phyloP scores from a whole-genome alignment of 306 rosid species.

The Phaseolus lunatus region DNA sequence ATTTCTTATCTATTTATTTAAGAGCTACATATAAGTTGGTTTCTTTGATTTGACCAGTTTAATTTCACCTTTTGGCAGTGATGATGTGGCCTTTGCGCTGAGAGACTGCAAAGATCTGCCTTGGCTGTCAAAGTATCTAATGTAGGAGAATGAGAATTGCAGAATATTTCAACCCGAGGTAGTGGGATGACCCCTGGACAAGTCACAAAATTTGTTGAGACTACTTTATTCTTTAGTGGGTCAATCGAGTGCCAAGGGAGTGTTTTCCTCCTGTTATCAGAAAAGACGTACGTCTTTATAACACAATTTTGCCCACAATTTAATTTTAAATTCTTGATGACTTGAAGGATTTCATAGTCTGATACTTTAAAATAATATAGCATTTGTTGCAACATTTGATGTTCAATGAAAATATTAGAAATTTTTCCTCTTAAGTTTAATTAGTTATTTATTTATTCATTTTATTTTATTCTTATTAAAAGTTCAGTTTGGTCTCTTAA shows the following conservation, averaged over 20 bases:
- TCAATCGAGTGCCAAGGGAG: background rate
- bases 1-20: background rate
- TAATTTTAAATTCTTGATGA: background rate
- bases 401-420: background rate
- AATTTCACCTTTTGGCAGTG: conserved; percentile 53
- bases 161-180: background rate
- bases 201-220: background rate
- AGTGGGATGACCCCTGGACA: background rate
- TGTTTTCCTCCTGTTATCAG: background rate
- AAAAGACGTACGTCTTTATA: background rate
- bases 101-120: conserved; percentile 80
- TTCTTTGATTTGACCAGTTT: conserved; percentile 42
- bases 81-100: conserved; percentile 87
- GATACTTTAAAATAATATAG: background rate
- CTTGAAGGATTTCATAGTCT: background rate
- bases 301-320: conserved; percentile 41
- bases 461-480: too few species aligned
- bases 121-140: conserved; percentile 88
- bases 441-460: background rate
- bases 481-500: too few species aligned
- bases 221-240: background rate
- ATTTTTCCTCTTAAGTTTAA: background rate
- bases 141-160: conserved; percentile 29
- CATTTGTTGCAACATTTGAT: background rate
- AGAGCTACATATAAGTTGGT: conserved; percentile 1